Percentiles rank a stretch among this genome's conserved stretches.
Evolutionary conservation across 2,329 filamentous ascomycete genomes (phyloP).

Genomic region (Neofusicoccum kwambonambiense): DNA sequence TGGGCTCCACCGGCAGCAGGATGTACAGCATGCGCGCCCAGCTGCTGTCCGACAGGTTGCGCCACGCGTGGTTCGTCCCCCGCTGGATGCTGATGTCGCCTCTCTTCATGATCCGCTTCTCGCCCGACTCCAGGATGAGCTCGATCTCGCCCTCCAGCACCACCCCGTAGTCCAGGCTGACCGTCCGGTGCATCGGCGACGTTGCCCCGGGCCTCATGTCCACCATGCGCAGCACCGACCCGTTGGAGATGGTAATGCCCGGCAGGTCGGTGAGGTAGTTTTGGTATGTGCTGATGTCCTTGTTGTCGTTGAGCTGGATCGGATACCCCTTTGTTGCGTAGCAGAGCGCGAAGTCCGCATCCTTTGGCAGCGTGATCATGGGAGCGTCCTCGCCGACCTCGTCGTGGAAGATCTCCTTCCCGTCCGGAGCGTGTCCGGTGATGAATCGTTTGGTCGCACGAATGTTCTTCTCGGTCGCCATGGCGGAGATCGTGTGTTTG

Average conservation of each 20-base stretch:
- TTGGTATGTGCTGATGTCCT: slow-evolving; percentile 49
- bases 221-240: slow-evolving; percentile 47
- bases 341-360: slow-evolving; percentile 49
- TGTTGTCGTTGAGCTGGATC: slow-evolving; percentile 44
- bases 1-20: slow-evolving; percentile 35
- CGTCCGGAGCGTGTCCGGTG: slow-evolving; percentile 35
- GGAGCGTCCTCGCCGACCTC: slow-evolving; percentile 36
- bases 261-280: slow-evolving; percentile 46
- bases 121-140: slow-evolving; percentile 38
- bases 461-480: slow-evolving; percentile 5
- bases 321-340: slow-evolving; percentile 52
- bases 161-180: slow-evolving; percentile 40
- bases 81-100: slow-evolving; percentile 18
- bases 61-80: slow-evolving; percentile 18
- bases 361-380: slow-evolving; percentile 41
- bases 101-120: slow-evolving; percentile 26
- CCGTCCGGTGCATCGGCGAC: slow-evolving; percentile 42
- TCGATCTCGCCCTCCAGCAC: slow-evolving; percentile 41
- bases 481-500: neutral
- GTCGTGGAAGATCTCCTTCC: slow-evolving; percentile 38
- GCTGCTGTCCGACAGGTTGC: slow-evolving; percentile 22
- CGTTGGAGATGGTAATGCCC: slow-evolving; percentile 49
- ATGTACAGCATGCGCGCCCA: slow-evolving; percentile 40
- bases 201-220: slow-evolving; percentile 36
- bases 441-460: slow-evolving; percentile 31